Base-by-base conservation (phyloP, 371 early-diverging fungal species). In the Syncephalastrum racemosum region DNA sequence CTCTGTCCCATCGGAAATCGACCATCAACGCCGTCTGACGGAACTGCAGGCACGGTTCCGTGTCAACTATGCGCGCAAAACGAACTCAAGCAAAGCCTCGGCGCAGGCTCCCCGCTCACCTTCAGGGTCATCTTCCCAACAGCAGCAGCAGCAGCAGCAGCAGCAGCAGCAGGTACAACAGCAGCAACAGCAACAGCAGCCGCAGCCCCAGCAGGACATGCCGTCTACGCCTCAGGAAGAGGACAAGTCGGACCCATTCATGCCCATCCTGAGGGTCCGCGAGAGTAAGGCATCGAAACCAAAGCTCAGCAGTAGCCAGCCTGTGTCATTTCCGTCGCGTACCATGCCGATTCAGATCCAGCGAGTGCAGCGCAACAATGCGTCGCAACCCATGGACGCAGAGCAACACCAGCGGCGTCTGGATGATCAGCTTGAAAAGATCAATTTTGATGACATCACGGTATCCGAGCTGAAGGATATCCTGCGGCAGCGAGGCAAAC, bases 381-480 rank as follows among this genome's bases (percentile, higher is more conserved):
- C 43, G 3, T 14, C 23, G 8, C 45, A 47, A 1, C 64, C 66
- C 14, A 52, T 77, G 13, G 76, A 79, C 36, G 73, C 78, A 14
- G 81, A 79, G 56, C 71, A 80, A 52, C 77, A 79, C 46, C 78
- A 76, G 59, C 68, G 65, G 13, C 62, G 66, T 41, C 62, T 85
- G 39, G 83, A 86, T 62, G 79, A 81, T 40, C 79, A 76, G 36
- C 71, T 87, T 53, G 75, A 77, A 41, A 73, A 72, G 23, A 73
- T 83, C 24, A 76, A 89, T 53, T 85, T 86, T 64, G 80, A 81
- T 23, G 86, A 85, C 61, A 76, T 87, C 25, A 87, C 89, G 0
- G 89, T 89, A 0, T 66, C 80, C 19, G 87, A 87, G 59, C 75
- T 89, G 25, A 89, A 89, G 58, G 88, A 89, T 25, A 78, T 86